Evolutionary conservation across 805 yeast species (phyloP).

Genomic region (Suhomyces vadensis): DNA sequence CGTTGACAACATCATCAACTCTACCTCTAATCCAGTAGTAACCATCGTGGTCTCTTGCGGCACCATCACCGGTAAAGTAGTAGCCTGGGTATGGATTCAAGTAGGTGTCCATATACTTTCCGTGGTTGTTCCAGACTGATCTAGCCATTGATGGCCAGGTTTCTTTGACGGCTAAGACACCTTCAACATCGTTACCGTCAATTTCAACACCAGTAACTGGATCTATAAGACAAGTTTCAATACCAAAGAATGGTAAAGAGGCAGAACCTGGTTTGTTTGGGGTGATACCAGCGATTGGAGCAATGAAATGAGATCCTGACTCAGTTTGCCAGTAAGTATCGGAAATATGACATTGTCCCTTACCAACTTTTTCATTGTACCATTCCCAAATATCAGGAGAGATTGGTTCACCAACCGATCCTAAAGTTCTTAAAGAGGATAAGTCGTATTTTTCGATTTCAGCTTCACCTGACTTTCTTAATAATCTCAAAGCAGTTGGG

Average conservation of each 20-base stretch:
- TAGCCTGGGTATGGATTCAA: conserved; percentile 77
- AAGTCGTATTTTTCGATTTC: conserved; percentile 63
- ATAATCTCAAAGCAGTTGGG: conserved; percentile 77
- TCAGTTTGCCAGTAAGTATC: conserved; percentile 93
- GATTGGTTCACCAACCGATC: conserved; percentile 86
- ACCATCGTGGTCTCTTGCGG: conserved; percentile 82
- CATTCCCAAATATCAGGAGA: conserved; percentile 88
- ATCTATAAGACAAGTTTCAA: conserved; percentile 70
- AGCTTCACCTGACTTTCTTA: conserved; percentile 71
- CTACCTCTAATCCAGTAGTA: conserved; percentile 84
- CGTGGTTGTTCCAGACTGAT: conserved; percentile 76
- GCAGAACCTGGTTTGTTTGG: conserved; percentile 88
- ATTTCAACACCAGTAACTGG: conserved; percentile 73
- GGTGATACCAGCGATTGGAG: conserved; percentile 72
- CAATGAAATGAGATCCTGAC: conserved; percentile 76
- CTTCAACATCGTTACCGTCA: conserved; percentile 70
- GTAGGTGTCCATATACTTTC: conserved; percentile 77
- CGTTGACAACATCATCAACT: conserved; percentile 87
- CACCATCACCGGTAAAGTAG: conserved; percentile 89
- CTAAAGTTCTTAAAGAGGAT: conserved; percentile 65
- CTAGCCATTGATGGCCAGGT: conserved; percentile 90
- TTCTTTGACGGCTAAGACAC: conserved; percentile 69
- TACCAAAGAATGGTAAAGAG: conserved; percentile 81
- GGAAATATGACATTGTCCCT: conserved; percentile 66
- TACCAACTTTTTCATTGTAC: conserved; percentile 74